These are phyloP conservation scores for Pleurotus djamor DNA, from an alignment of 768 basidiomycete species.

Conservation along the genomic window DNA sequence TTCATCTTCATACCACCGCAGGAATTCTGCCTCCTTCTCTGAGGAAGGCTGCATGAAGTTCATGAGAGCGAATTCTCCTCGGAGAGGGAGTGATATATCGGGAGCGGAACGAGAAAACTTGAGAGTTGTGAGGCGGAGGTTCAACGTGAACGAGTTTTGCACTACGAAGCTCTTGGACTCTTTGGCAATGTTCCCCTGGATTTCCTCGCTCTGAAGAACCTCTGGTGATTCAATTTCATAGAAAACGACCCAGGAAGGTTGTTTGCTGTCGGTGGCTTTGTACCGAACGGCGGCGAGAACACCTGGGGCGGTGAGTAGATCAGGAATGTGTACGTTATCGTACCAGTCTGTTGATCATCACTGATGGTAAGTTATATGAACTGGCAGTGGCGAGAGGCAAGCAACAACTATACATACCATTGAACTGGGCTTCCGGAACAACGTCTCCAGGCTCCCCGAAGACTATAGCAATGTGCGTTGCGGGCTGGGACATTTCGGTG, in stretches of 20 bases:
- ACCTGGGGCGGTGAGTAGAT: conserved; percentile 26
- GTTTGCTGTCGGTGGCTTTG: conserved; percentile 25
- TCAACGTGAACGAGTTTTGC: neutral
- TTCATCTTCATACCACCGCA: conserved; percentile 35
- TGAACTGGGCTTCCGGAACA: conserved; percentile 27
- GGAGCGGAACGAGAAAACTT: neutral
- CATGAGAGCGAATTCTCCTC: conserved; percentile 17
- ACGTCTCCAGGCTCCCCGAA: conserved; percentile 23
- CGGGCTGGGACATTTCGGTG: neutral
- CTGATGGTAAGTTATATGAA: neutral
- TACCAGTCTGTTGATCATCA: conserved; percentile 27
- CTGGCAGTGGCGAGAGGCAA: neutral
- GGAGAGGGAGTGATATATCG: neutral
- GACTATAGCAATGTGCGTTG: conserved; percentile 14
- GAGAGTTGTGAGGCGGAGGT: neutral
- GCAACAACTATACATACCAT: conserved; percentile 17
- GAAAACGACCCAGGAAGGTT: conserved; percentile 21
- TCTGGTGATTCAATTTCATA: conserved; percentile 26
- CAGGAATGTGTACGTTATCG: conserved; percentile 30
- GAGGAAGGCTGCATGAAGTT: conserved; percentile 19
- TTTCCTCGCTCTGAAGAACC: conserved; percentile 18
- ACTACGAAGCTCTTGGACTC: neutral
- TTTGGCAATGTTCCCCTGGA: conserved; percentile 5
- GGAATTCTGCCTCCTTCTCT: conserved; percentile 25
- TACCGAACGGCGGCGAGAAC: conserved; percentile 26